Evolutionary conservation across 305 asterid species (phyloP).

Genomic region (Rubia peregrina): DNA sequence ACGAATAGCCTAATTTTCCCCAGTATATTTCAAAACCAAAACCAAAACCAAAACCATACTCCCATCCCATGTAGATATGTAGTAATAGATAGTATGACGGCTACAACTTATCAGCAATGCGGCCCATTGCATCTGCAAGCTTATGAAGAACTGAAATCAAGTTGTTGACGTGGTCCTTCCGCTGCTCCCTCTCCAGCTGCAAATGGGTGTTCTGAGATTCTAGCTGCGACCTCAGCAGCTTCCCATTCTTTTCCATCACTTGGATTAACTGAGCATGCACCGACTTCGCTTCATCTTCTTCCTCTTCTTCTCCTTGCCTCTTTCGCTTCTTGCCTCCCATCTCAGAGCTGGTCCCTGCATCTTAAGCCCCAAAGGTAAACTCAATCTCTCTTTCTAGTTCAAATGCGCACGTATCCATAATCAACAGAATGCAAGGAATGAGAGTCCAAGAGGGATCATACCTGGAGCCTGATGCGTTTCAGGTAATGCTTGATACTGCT

Average conservation of each 20-base stretch:
- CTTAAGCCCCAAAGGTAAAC: too few relatives aligned
- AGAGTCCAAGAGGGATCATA: neutral
- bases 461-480: conserved; percentile 37
- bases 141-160: conserved; percentile 51
- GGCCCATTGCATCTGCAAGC: conserved; percentile 62
- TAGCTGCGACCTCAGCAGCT: conserved; percentile 46
- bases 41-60: too few relatives aligned
- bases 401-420: too few relatives aligned
- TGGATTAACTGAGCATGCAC: conserved; percentile 38
- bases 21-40: too few relatives aligned
- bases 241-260: conserved; percentile 55
- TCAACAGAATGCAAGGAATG: too few relatives aligned
- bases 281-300: conserved; percentile 25
- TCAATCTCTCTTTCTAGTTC: too few relatives aligned
- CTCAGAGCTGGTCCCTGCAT: conserved; percentile 37
- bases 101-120: conserved; percentile 72
- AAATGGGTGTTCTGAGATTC: conserved; percentile 54
- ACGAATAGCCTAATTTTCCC: too few relatives aligned
- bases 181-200: conserved; percentile 61
- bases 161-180: conserved; percentile 45
- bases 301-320: conserved; percentile 37
- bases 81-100: neutral
- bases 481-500: conserved; percentile 29
- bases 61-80: too few relatives aligned
- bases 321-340: conserved; percentile 44